phyloP scores from a whole-genome alignment of 352 stramenopile genomes.

The Phytopythium helicoides region DNA sequence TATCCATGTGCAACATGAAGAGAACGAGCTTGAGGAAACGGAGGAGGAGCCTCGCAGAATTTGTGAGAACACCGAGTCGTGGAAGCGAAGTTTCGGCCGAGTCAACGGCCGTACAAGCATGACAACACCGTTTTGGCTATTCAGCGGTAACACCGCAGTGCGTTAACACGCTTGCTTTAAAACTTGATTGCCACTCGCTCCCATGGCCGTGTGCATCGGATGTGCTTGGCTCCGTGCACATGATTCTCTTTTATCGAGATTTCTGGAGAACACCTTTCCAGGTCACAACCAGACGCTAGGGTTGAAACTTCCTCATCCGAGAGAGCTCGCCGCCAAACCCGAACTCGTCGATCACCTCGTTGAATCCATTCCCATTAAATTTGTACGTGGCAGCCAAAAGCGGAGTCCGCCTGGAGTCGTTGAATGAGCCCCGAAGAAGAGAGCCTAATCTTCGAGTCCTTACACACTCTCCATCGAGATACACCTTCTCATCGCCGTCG shows the following conservation, averaged over 20 bases:
- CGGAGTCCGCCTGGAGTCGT: conserved; percentile 13
- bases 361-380: no score
- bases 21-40: neutral
- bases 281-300: conserved; percentile 4
- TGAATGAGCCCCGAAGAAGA: conserved; percentile 21
- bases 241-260: no score
- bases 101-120: neutral
- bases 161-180: no score
- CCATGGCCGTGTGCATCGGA: neutral
- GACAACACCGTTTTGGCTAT: no score
- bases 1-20: neutral
- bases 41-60: neutral
- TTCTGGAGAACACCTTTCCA: no score
- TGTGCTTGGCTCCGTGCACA: no score
- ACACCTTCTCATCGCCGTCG: conserved; percentile 12
- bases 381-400: conserved; percentile 31
- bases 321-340: conserved; percentile 12
- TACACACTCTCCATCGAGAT: conserved; percentile 30
- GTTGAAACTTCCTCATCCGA: conserved; percentile 4
- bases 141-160: no score
- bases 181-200: no score
- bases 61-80: neutral
- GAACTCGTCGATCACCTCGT: conserved; percentile 32
- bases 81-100: neutral
- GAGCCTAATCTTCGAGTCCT: conserved; percentile 8